Percentiles rank a stretch among this genome's conserved stretches.
Conservation (phyloP, 768 basidiomycete species). For the Serendipita sp. region DNA sequence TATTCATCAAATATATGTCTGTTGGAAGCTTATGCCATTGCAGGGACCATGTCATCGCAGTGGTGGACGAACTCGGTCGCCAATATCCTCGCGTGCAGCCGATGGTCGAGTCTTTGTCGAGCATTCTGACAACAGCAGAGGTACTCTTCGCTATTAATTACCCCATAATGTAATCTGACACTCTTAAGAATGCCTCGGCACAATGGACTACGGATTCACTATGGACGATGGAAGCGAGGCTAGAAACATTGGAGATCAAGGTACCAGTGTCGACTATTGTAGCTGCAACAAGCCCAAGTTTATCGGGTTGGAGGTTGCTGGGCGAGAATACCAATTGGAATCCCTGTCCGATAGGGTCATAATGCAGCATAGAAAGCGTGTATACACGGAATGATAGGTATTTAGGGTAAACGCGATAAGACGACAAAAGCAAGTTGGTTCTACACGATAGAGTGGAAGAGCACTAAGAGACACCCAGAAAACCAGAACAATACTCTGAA, state of each 20-base stretch:
- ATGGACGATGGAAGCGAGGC: not conserved
- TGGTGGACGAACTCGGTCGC: no score
- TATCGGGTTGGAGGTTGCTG: slow-evolving; percentile 40
- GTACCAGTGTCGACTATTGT: not conserved
- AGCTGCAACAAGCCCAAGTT: not conserved
- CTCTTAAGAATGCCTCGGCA: slow-evolving; percentile 10
- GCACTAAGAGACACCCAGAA: not conserved
- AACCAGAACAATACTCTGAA: not conserved
- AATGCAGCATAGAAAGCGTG: not conserved
- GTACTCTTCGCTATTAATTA: not conserved
- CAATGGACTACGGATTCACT: slow-evolving; percentile 9
- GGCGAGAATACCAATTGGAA: slow-evolving; percentile 34
- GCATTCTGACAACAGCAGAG: slow-evolving; percentile 19
- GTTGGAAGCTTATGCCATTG: no score
- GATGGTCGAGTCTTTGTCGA: slow-evolving; percentile 34
- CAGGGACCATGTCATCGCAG: no score
- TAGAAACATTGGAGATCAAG: slow-evolving; percentile 12
- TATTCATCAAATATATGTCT: slow-evolving; percentile 4
- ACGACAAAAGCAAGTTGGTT: not conserved
- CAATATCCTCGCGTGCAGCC: no score
- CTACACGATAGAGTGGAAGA: not conserved
- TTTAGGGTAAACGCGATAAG: not conserved
- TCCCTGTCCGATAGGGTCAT: slow-evolving; percentile 47
- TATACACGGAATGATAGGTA: not conserved
- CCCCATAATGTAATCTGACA: not conserved